These are phyloP conservation scores for Ogataea sp. DNA, from an alignment of 805 yeast genomes.

Conservation along the genomic window DNA sequence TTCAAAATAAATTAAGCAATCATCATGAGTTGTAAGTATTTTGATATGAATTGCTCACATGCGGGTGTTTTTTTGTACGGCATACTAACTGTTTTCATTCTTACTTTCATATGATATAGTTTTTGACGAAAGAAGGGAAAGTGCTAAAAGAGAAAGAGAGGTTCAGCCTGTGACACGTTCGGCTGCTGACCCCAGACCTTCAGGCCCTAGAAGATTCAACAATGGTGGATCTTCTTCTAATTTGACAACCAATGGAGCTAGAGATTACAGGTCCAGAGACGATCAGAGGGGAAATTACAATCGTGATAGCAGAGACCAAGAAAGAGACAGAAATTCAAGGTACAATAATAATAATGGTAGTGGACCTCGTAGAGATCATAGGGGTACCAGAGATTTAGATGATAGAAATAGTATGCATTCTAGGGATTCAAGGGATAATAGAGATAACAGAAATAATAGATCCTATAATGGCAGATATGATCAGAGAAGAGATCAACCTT, in stretches of 20 bases:
- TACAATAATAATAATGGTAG: no score
- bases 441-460: constrained; percentile 12
- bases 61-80: no score
- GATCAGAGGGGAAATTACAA: constrained; percentile 2
- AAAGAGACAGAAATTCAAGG: no score
- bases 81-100: no score
- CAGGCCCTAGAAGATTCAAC: neutral
- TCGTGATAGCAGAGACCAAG: no score
- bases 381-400: constrained; percentile 4
- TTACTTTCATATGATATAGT: neutral
- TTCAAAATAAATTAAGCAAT: no score
- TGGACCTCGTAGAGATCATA: neutral
- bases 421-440: constrained; percentile 5
- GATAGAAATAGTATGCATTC: constrained; percentile 11
- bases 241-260: neutral
- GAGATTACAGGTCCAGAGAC: constrained; percentile 2
- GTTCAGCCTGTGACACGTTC: neutral
- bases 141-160: constrained; percentile 11
- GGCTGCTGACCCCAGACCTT: neutral
- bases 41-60: neutral
- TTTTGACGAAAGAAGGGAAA: constrained; percentile 17
- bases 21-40: neutral
- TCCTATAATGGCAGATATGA: constrained; percentile 3
- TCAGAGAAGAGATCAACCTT: constrained; percentile 8
- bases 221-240: neutral